Conservation (phyloP, 129 eudicot genomes). For the Escallonia herrerae region DNA sequence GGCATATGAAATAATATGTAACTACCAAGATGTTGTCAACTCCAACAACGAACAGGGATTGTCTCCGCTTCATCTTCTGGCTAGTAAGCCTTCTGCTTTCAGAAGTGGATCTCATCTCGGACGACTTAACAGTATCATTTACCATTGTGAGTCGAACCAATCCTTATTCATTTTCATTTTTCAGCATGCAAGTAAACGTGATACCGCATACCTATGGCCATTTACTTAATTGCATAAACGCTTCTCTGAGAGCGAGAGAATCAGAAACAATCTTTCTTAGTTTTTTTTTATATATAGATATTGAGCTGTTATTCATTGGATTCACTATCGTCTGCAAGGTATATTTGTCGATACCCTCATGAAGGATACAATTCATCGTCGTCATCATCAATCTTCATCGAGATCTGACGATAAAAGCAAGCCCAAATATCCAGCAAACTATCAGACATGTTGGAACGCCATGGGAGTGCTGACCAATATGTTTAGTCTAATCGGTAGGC, state of each 20-base stretch:
- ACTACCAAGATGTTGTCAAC: conserved; percentile 3
- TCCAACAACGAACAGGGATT: neutral
- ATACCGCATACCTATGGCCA: neutral
- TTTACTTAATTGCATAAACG: neutral
- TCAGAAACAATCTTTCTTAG: neutral
- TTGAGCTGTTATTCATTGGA: too few relatives aligned
- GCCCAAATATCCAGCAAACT: conserved; percentile 4
- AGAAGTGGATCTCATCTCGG: conserved; percentile 9
- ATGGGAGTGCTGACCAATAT: neutral
- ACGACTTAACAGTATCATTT: conserved; percentile 1
- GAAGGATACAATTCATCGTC: neutral
- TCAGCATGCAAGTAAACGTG: neutral
- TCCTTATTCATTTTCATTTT: too few relatives aligned
- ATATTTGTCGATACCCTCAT: neutral
- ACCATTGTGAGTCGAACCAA: conserved; percentile 5
- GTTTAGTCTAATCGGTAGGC: neutral
- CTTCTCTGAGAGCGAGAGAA: neutral
- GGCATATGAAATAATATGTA: conserved; percentile 7
- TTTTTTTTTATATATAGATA: too few relatives aligned
- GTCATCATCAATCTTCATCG: neutral
- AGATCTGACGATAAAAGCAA: neutral
- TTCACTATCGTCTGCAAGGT: neutral
- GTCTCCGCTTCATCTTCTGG: conserved; percentile 14
- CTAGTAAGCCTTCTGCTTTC: conserved; percentile 13
- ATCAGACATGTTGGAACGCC: neutral